Percentiles rank a stretch among this genome's conserved stretches.
Evolutionary conservation across 805 yeast genomes (phyloP).

Genomic region (Yarrowia sp.): DNA sequence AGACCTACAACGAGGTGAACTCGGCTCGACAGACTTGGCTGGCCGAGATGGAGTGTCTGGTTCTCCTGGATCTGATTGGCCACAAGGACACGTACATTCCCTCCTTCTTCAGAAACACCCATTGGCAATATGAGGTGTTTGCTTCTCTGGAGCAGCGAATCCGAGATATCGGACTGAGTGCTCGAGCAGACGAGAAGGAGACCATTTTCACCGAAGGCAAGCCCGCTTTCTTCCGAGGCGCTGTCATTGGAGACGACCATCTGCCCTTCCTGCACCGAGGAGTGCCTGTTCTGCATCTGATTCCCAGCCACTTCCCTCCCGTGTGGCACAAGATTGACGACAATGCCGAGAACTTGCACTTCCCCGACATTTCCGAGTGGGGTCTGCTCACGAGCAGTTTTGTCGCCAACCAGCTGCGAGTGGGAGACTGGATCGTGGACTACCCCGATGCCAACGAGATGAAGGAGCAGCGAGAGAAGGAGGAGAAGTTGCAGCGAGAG

Average conservation of each 20-base stretch:
- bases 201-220: slow-evolving; percentile 42
- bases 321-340: slow-evolving; percentile 62
- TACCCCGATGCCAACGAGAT: slow-evolving; percentile 29
- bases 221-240: slow-evolving; percentile 42
- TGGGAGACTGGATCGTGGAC: slow-evolving; percentile 19
- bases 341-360: slow-evolving; percentile 54
- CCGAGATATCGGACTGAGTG: slow-evolving; percentile 24
- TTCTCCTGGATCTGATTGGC: slow-evolving; percentile 62
- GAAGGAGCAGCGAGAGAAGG: slow-evolving; percentile 16
- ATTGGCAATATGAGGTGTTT: slow-evolving; percentile 52
- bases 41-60: slow-evolving; percentile 54
- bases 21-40: slow-evolving; percentile 44
- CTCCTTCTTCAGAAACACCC: slow-evolving; percentile 57
- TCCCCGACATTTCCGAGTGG: slow-evolving; percentile 56
- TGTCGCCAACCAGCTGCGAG: slow-evolving; percentile 48
- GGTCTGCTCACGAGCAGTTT: slow-evolving; percentile 54
- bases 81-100: slow-evolving; percentile 49
- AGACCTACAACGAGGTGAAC: slow-evolving; percentile 42
- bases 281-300: slow-evolving; percentile 59
- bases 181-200: slow-evolving; percentile 10
- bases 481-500: slow-evolving; percentile 5
- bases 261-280: slow-evolving; percentile 58
- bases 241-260: slow-evolving; percentile 59
- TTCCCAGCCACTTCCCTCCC: slow-evolving; percentile 60
- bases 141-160: slow-evolving; percentile 50